Base-by-base conservation (phyloP, 768 basidiomycete species). In the Russula olivacea region DNA sequence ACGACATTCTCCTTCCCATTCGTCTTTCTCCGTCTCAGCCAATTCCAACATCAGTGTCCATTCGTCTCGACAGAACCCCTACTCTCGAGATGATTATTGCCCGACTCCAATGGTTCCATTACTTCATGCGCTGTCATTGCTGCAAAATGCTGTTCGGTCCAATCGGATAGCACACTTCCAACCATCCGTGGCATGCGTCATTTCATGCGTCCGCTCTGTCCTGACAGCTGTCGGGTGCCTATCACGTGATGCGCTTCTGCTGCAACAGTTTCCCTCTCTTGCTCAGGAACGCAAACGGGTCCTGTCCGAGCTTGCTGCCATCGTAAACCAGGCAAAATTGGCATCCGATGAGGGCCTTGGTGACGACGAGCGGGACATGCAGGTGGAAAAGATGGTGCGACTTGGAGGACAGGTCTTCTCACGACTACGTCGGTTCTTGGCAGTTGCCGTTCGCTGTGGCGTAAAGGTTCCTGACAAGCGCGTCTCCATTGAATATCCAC, bases 121-220 rank as follows among this genome's bases (percentile, higher is more conserved):
- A 52, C 78, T 91, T 8, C 93, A 94, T 67, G 90, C 89, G 15
- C 78, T 98, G 45, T 87, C 89, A 9, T 79, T 98, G 48, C 80
- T 99, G 25, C 89, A 95, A 70, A 88, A 82, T 60, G 91, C 94
- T 6, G 93, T 93, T 21, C 80, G 84, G 48, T 79, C 84, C n/a
- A 86, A 86, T 68, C 85, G 91, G 51, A 75, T 83, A 30, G 76
- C 86, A 2, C 96, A 98, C 74, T 95, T 93, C 69, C 92, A 94
- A 70, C 94, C 96, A 7, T 89, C 93, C 3, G 92, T 95, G 0
- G 95, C 94, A 15, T 94, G 87, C 74, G 89, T 98, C 63, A 94
- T 99, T 68, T 93, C 93, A 14, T 92, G 91, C 58, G 93, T 98
- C 52, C 88, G 95, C 36, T 84, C 87, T 32, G 88, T 96, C 19